Conservation (phyloP, 2,329 filamentous ascomycete species). For the Cryphonectria parasitica region DNA sequence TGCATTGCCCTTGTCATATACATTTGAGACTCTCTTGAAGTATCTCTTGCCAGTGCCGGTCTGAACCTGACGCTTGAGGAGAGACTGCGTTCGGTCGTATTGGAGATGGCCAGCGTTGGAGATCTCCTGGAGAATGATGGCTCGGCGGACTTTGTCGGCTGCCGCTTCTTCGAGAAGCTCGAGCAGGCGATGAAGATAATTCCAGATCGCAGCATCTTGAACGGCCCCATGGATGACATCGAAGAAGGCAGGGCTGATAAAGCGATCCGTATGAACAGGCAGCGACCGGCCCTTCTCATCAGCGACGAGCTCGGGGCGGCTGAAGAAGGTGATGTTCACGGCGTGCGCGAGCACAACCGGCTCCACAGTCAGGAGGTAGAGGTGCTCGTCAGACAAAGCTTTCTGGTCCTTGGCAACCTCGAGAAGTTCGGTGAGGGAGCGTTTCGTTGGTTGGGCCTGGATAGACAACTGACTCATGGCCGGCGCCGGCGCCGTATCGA, state of each 20-base stretch:
- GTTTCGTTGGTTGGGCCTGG: slow-evolving; percentile 33
- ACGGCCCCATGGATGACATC: slow-evolving; percentile 45
- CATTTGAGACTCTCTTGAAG: slow-evolving; percentile 47
- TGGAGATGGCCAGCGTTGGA: slow-evolving; percentile 50
- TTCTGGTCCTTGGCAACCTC: slow-evolving; percentile 41
- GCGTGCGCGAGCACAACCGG: slow-evolving; percentile 39
- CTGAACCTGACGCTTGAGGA: slow-evolving; percentile 48
- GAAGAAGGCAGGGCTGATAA: slow-evolving; percentile 47
- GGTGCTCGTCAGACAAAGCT: slow-evolving; percentile 38
- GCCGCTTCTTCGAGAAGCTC: slow-evolving; percentile 36
- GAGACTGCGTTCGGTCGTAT: slow-evolving; percentile 42
- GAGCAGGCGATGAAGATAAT: slow-evolving; percentile 45
- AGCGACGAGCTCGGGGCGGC: slow-evolving; percentile 45
- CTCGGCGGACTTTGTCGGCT: slow-evolving; percentile 37
- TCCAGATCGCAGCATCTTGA: slow-evolving; percentile 44
- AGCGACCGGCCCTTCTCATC: slow-evolving; percentile 49
- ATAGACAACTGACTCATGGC: slow-evolving; percentile 42
- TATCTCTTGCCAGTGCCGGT: slow-evolving; percentile 41
- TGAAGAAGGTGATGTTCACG: slow-evolving; percentile 45
- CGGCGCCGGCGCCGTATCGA: slow-evolving; percentile 34
- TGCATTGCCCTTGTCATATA: slow-evolving; percentile 42
- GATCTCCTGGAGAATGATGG: slow-evolving; percentile 49
- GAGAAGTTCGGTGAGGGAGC: slow-evolving; percentile 39
- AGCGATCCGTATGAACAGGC: slow-evolving; percentile 44
- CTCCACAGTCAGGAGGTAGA: slow-evolving; percentile 41